Conservation (phyloP, 2,329 filamentous ascomycete species). For the Hypoxylon sp. region DNA sequence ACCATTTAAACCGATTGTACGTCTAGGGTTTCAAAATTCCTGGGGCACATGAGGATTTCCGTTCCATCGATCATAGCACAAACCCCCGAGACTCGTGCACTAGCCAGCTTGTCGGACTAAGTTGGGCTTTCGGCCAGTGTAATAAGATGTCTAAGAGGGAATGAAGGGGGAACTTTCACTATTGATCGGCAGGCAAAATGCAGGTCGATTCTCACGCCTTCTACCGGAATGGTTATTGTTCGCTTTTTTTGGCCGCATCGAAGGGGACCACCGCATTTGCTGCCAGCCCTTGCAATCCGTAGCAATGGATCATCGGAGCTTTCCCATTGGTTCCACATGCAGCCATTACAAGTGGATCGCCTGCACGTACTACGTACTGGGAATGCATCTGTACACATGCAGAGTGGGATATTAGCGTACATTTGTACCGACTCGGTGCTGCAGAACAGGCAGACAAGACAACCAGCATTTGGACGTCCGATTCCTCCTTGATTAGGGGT, state of each 20-base stretch:
- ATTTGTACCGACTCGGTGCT: constrained; percentile 33
- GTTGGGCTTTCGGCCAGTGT: constrained; percentile 7
- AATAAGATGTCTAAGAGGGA: constrained; percentile 3
- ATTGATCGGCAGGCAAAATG: constrained; percentile 30
- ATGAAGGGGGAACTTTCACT: constrained; percentile 8
- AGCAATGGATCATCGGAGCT: constrained; percentile 43
- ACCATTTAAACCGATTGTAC: constrained; percentile 14
- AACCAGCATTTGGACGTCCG: constrained; percentile 9
- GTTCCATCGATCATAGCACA: constrained; percentile 28
- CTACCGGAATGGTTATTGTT: constrained; percentile 18
- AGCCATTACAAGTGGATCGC: constrained; percentile 34
- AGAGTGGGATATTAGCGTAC: constrained; percentile 39
- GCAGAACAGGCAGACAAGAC: constrained; percentile 15
- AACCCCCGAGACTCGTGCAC: constrained; percentile 35
- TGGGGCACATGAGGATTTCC: constrained; percentile 28
- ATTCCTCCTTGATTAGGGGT: constrained; percentile 9
- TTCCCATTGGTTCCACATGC: constrained; percentile 37
- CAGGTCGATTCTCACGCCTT: constrained; percentile 4
- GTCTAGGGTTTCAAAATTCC: constrained; percentile 19
- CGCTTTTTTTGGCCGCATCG: constrained; percentile 21
- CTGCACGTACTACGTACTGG: constrained; percentile 22
- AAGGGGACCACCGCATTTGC: constrained; percentile 33
- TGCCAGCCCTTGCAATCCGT: constrained; percentile 40
- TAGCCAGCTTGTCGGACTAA: constrained; percentile 15
- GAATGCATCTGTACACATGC: constrained; percentile 33